Evolutionary conservation across 1,284 basidiomycete genomes (phyloP), one percentile per base, ranked within the genome.

Genomic region (Boletus mariae): DNA sequence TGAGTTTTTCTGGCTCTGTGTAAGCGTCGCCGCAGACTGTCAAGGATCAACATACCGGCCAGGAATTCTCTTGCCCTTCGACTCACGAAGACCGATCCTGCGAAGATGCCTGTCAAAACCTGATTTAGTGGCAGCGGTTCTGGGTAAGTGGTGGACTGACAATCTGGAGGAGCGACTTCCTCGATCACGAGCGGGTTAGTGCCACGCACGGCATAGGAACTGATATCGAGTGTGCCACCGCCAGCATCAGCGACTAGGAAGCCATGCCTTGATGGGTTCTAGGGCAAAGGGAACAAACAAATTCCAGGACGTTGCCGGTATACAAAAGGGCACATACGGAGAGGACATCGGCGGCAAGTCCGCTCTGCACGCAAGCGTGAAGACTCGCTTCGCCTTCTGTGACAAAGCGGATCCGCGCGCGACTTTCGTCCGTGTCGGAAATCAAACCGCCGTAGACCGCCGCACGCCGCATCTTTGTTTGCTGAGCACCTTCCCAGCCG

Each of bases 311-410:
- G 35, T 15, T 46, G 1, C 4, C 45, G 31, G 32, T 31, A 25
- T n/a, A 35, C 3, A 32, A 35, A 10, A 49, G 51, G 47, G 10
- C 11, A 71, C 78, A 50, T 57, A 88, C 87, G 52, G 81, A 82
- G 57, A 89, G 77, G 23, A 89, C 84, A 61, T 90, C 87, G 3
- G 79, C 80, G 9, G 86, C 86, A 3, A 89, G 75, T 2, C 85
- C 87, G 61, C 82, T 89, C 59, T 87, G 69, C 5, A 89, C 82
- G 68, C 86, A 90, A 1, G 85, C 83, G 63, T 90, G 87, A 61
- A 90, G 71, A 74, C 85, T 88, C 0, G 87, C 87, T 70, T 90
- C 87, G 49, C 87, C 87, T 65, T 90, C 88, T 2, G 86, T 89
- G 37, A 90, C 87, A 59, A 90, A 89, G 31, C 84, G 74, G 59